Base-by-base conservation (phyloP, 2,329 filamentous ascomycete species). In the Sclerotinia borealis region DNA sequence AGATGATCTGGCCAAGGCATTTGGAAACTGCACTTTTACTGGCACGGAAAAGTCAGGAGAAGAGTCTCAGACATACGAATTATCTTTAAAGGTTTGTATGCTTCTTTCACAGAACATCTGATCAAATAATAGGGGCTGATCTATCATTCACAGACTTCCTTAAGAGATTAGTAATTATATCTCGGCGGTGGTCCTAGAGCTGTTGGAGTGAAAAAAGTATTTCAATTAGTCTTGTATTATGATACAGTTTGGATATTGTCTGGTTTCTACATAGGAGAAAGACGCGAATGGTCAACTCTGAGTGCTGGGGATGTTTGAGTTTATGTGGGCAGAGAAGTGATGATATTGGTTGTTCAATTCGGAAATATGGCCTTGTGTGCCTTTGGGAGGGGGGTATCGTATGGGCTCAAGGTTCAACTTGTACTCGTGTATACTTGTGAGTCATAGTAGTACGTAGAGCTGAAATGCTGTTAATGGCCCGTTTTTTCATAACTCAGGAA, bases 101-200 rank as follows among this genome's bases (percentile, higher is more conserved):
- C 19, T 9, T 1, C n/a, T 15, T 10, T 5, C 2, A 25, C 5
- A 36, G 4, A 17, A 0, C 5, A n/a, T 25, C 2, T 9, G 19
- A 7, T 22, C 6, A 25, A 17, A 25, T 15, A 17, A 22, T 37
- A 37, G n/a, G 1, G 0, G n/a, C 31, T 17, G 11, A 36, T 2
- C 3, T 22, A 19, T 2, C 7, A 10, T 36, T 37, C n/a, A 9
- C 13, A 43, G 9, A 4, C 11, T 25, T 2, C 5, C 6, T 1
- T 7, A 29, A 15, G 25, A 49, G 25, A 29, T 49, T 49, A 29
- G 1, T 0, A 17, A 25, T 36, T 31, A 19, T 25, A 51, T 51
- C n/a, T 1, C 13, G 11, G n/a, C n/a, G n/a, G 10, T 19, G 2
- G n/a, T n/a, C 1, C 2, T 11, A 10, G n/a, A 51, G 11, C 36